Evolutionary conservation across 2,329 filamentous ascomycete genomes (phyloP), one percentile per base, ranked within the genome.

Genomic region (Fusarium sulawesiense): DNA sequence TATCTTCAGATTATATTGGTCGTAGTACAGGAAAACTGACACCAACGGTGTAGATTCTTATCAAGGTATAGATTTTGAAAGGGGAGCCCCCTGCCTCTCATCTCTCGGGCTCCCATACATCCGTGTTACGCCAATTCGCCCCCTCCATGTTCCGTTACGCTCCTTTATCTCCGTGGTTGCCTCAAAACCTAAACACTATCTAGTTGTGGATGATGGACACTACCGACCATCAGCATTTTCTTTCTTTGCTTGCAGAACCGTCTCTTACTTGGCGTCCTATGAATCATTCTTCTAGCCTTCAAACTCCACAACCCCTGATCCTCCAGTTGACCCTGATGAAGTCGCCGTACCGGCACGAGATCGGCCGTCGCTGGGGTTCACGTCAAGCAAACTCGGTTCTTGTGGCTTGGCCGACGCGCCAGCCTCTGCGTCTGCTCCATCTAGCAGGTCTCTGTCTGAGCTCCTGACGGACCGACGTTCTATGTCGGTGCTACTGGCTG

Each of bases 401-500:
- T 76, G 73, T 8, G 76, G 70, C 55, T 78, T 81, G 4, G 70
- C 67, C 27, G 70, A 74, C 27, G 81, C 87, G 14, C 87, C 87
- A 1, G 91, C 89, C 70, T 89, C 88, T 4, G 89, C 92, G 76
- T 95, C 92, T 3, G 90, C 91, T 0, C 91, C 92, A 71, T 92
- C 91, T 16, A 94, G 80, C 16, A 94, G 79, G 77, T 93, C 92
- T 56, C 89, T 83, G 78, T 94, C 91, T 50, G 87, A 86, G 57
- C 88, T 90, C 68, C 87, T 84, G 21, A 92, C 89, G 55, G 88
- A 88, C 63, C 89, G 84, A 25, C 88, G 83, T 75, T 91, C 89
- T 1, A 86, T 81, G 66, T 91, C 89, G 9, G 85, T 84, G 45
- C 83, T 82, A 58, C 84, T 67, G 16, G 67, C 72, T 12, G 73